These are phyloP conservation scores for Populus euphratica DNA, from an alignment of 345 rosid species.

Conservation along the genomic window DNA sequence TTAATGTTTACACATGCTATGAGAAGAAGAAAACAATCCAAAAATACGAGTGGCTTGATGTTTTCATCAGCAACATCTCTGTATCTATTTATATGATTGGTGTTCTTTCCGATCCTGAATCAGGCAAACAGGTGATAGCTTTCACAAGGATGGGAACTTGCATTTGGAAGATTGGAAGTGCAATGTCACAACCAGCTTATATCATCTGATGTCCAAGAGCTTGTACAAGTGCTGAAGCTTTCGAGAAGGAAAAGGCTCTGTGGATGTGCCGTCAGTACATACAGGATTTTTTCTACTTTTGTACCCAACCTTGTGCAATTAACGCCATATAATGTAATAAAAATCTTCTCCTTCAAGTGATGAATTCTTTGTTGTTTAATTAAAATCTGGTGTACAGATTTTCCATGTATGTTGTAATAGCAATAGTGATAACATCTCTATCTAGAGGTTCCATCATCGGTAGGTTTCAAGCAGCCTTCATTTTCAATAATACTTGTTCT, in stretches of 20 bases:
- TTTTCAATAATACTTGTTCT: too few species aligned
- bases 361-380: background rate
- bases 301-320: background rate
- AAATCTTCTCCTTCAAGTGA: background rate
- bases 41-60: background rate
- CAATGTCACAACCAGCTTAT: constrained; percentile 2
- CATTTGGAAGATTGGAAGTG: background rate
- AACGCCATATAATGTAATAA: background rate
- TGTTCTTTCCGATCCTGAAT: background rate
- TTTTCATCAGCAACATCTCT: background rate
- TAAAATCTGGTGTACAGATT: background rate
- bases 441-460: too few species aligned
- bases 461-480: too few species aligned
- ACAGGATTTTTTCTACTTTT: background rate
- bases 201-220: background rate
- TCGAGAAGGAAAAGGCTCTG: background rate
- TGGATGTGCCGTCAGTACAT: background rate
- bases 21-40: too few species aligned
- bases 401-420: background rate
- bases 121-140: constrained; percentile 19
- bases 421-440: too few species aligned
- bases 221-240: background rate
- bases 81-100: background rate
- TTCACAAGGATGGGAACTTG: background rate
- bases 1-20: too few species aligned